These are phyloP conservation scores for Bonia amplexicaulis DNA, from an alignment of 176 grass and related monocot genomes.

Conservation along the genomic window DNA sequence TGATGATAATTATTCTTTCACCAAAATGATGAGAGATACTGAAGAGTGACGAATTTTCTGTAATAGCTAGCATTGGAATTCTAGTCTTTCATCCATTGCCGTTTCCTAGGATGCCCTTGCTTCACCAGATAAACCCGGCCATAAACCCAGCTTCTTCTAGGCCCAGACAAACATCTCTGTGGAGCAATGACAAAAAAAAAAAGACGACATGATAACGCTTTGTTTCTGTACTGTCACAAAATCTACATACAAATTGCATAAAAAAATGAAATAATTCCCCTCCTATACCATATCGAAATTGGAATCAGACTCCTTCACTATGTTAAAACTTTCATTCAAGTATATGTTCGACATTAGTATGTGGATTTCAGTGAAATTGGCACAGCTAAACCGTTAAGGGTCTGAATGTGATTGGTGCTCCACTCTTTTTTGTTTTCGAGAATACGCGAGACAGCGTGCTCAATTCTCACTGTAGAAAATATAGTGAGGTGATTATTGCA, in stretches of 20 bases:
- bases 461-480: background rate
- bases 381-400: background rate
- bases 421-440: background rate
- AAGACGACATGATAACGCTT: background rate
- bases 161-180: conserved; percentile 60
- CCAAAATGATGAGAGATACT: no score
- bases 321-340: background rate
- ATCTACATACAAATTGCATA: background rate
- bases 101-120: conserved; percentile 38
- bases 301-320: background rate
- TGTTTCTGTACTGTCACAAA: background rate
- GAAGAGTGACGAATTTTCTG: conserved; percentile 3
- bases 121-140: conserved; percentile 81
- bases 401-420: background rate
- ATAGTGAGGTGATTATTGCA: background rate
- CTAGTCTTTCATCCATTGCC: conserved; percentile 36
- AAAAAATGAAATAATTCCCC: background rate
- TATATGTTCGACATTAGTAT: background rate
- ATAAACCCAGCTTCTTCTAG: conserved; percentile 76
- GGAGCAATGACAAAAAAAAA: background rate
- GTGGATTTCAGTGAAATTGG: background rate
- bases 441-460: no score
- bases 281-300: background rate
- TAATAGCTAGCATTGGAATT: background rate
- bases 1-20: no score